Evolutionary conservation across 23 red algal genomes (phyloP), one percentile per base, ranked within the genome.

Genomic region (Gracilaria caudata): DNA sequence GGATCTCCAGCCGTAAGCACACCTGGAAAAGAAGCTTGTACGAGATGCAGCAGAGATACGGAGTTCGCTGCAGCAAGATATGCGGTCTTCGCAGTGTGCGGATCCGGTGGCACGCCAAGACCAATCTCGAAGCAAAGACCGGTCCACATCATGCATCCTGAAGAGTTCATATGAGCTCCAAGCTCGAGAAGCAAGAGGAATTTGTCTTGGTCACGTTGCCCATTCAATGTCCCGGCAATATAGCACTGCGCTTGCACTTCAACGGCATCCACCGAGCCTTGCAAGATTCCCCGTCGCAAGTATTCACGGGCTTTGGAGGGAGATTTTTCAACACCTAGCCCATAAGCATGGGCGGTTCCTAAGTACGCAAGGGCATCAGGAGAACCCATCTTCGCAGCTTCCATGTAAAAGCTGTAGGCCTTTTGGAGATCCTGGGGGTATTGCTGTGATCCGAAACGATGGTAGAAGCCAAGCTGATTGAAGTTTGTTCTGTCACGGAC

Each of bases 111-210:
- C 77, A 61, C 36, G 6, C 77, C 77, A 40, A 80, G 24, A 2
- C 77, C 77, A 54, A 80, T 54, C 28, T 80, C 77, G 44, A 80
- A 80, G 47, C 77, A 60, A 61, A 80, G 36, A 44, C 77, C 77
- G 30, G 51, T 41, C 77, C 77, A 80, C 20, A 80, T 40, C 5
- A 80, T 24, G 19, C 77, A 80, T 35, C 40, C 35, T 25, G 56
- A 53, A 24, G 77, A 25, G 19, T 80, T 80, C 56, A 58, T 58
- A 16, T 45, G n/a, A 29, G 30, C 51, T 54, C 77, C 77, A 7
- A 80, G 32, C 3, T 58, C 51, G 51, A 80, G 40, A 30, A 80
- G 77, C 17, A 56, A 21, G 10, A 80, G 43, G 30, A 58, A 80
- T 9, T 45, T 60, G 30, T 38, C 77, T 29, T 80, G 6, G 30